Conservation (phyloP, 2,329 filamentous ascomycete species). For the Botrytis porri region DNA sequence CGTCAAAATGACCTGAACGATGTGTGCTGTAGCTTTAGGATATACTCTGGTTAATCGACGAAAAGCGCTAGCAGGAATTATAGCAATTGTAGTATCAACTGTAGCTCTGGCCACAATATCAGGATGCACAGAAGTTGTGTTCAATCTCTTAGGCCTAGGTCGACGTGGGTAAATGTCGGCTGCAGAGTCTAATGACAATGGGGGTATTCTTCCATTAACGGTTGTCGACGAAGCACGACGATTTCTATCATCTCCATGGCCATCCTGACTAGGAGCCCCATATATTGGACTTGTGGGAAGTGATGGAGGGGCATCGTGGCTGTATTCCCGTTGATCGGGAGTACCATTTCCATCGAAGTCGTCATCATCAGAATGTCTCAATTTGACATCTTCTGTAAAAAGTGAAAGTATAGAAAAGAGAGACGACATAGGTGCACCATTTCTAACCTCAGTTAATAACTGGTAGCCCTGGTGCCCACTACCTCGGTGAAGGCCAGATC, state of each 20-base stretch:
- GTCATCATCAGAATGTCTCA: constrained; percentile 66
- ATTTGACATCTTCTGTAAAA: constrained; percentile 90
- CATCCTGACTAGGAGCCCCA: constrained; percentile 30
- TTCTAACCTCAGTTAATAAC: constrained; percentile 92
- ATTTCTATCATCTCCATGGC: constrained; percentile 55
- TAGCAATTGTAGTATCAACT: constrained; percentile 95
- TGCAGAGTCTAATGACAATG: constrained; percentile 63
- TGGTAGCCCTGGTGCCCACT: constrained; percentile 83
- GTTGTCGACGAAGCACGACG: constrained; percentile 35
- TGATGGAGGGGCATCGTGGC: constrained; percentile 36
- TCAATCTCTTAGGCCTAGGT: constrained; percentile 43
- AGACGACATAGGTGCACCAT: constrained; percentile 97
- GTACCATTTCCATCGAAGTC: constrained; percentile 36
- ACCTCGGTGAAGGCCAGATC: constrained; percentile 61
- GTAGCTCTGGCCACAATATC: constrained; percentile 96
- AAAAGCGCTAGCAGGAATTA: constrained; percentile 96
- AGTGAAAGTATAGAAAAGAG: constrained; percentile 95
- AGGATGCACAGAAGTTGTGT: constrained; percentile 80
- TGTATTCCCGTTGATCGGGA: constrained; percentile 22
- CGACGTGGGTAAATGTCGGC: constrained; percentile 31
- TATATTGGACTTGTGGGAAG: constrained; percentile 37
- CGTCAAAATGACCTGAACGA: constrained; percentile 95
- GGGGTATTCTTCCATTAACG: constrained; percentile 57
- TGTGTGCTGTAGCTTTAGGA: constrained; percentile 93
- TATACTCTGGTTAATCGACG: constrained; percentile 89